phyloP scores from a whole-genome alignment of 1,284 basidiomycete species.

The Sparassis latifolia region DNA sequence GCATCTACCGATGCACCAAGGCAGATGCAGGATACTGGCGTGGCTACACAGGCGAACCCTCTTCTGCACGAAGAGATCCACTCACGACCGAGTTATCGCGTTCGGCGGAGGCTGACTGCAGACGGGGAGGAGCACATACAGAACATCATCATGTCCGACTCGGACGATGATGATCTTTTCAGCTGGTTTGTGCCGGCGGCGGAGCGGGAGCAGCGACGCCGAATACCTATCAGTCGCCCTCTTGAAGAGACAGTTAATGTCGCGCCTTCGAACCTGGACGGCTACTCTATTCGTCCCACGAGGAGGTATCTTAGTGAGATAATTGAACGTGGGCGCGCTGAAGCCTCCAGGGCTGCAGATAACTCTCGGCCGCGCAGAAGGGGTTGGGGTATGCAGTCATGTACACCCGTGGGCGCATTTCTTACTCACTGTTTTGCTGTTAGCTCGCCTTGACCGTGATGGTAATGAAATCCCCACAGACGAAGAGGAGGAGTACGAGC shows the following conservation, averaged over 20 bases:
- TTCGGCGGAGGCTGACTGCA: slow-evolving; percentile 32
- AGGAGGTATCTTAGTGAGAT: background rate
- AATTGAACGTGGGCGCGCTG: background rate
- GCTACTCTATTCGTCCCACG: background rate
- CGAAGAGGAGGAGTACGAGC: slow-evolving; percentile 23
- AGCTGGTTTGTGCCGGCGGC: slow-evolving; percentile 5
- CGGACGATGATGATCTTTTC: slow-evolving; percentile 8
- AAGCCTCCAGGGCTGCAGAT: background rate
- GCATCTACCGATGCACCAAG: background rate
- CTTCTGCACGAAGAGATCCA: background rate
- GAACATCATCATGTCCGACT: slow-evolving; percentile 28
- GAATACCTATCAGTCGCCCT: background rate
- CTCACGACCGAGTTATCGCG: slow-evolving; percentile 30
- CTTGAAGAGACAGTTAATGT: too few relatives aligned
- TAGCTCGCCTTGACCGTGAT: slow-evolving; percentile 20
- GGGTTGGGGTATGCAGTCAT: slow-evolving; percentile 15
- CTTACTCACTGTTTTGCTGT: background rate
- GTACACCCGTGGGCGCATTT: background rate
- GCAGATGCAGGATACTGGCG: background rate
- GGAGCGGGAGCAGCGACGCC: background rate
- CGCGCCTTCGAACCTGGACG: background rate
- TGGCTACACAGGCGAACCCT: background rate
- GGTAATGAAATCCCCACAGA: slow-evolving; percentile 20
- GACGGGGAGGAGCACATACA: slow-evolving; percentile 37
- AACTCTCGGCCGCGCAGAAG: slow-evolving; percentile 10